Evolutionary conservation across 257 asterid genomes (phyloP), one percentile per base, ranked within the genome.

Genomic region (Solanum appendiculatum): DNA sequence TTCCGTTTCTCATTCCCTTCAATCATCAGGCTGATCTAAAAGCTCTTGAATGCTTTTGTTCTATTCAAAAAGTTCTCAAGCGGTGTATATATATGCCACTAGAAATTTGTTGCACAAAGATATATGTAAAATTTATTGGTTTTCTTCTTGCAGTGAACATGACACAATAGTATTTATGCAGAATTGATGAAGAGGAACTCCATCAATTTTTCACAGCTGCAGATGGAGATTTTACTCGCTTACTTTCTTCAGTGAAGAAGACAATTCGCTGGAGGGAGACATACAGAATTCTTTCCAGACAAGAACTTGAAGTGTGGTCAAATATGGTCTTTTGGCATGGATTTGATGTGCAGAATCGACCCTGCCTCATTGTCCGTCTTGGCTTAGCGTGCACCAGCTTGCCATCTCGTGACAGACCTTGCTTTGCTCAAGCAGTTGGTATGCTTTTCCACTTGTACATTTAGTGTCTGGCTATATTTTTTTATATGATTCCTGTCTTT

Each of bases 281-380:
- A 13, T 95, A 95, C 92, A 90, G 95, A 92, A 90, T 96, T 93
- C 96, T 97, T 75, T 90, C 98, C 8, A 92, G 21, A 82, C 95
- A 91, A 90, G 99, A 97, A 89, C 99, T 97, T 80, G 97, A 94
- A 85, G 89, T 88, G 90, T 97, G 99, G 99, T 92, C 99, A 87
- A 91, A 91, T 89, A 87, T 94, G 97, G 89, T 96, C 58, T 97
- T 95, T 89, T 97, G 99, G 99, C 99, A 97, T 91, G 99, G 98
- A 88, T 91, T 90, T 81, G 99, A 96, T 90, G 86, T 88, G 88
- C 92, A 89, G 88, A 84, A 89, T 72, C 91, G 94, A 15, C 99
- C 97, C 12, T 94, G 97, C 91, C 98, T 97, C 86, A 80, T 95
- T 58, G 93, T 96, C 91, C 98, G 98, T 80, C 98, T 97, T 90